Evolutionary conservation across 2,329 filamentous ascomycete genomes (phyloP).

Genomic region (Hypoxylon sp.): DNA sequence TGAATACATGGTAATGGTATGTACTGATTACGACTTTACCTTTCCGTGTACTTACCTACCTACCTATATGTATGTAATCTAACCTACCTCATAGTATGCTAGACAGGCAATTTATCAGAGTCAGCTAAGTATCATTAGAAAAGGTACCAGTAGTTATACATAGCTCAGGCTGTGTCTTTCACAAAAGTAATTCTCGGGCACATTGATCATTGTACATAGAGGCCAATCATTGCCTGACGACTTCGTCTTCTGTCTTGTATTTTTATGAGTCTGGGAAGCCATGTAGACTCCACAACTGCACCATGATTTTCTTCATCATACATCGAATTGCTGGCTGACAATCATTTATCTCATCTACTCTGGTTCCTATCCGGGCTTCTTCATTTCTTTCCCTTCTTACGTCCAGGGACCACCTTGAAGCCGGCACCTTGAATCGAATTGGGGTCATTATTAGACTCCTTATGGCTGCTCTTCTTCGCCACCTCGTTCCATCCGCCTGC

Average conservation of each 20-base stretch:
- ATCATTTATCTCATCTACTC: constrained; percentile 8
- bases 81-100: too few species aligned
- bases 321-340: constrained; percentile 3
- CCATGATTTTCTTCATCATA: constrained; percentile 9
- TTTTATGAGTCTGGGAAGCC: not conserved
- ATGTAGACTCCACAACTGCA: not conserved
- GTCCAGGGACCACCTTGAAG: constrained; percentile 92
- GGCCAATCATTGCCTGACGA: not conserved
- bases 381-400: constrained; percentile 90
- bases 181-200: not conserved
- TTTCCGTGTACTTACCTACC: not conserved
- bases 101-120: too few species aligned
- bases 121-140: too few species aligned
- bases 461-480: constrained; percentile 85
- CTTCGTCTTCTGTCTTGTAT: not conserved
- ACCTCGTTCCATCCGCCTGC: constrained; percentile 91
- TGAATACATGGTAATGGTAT: too few species aligned
- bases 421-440: constrained; percentile 67
- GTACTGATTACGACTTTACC: too few species aligned
- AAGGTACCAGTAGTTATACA: too few species aligned
- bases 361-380: not conserved
- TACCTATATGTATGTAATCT: too few species aligned
- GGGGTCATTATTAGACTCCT: constrained; percentile 63
- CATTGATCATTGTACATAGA: not conserved
- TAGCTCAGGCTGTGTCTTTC: not conserved